Evolutionary conservation across 192 early-diverging fungal genomes (phyloP).

Genomic region (Funneliformis geosporum): DNA sequence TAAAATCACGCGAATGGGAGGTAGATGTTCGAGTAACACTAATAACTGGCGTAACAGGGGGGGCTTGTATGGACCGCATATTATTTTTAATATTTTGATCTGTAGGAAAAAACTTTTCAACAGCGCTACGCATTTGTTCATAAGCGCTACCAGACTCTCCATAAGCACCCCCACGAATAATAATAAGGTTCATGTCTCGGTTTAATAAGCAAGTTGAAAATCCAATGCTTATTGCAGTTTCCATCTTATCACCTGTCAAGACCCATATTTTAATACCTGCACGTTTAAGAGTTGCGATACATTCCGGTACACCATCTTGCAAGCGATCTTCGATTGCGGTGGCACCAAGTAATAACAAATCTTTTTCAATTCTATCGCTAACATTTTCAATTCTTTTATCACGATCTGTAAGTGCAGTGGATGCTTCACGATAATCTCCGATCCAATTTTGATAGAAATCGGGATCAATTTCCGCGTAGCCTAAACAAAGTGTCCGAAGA

Average conservation of each 20-base stretch:
- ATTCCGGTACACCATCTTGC: conserved; percentile 77
- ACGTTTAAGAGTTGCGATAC: conserved; percentile 58
- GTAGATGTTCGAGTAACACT: conserved; percentile 13
- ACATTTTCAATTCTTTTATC: conserved; percentile 59
- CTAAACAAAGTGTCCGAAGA: conserved; percentile 75
- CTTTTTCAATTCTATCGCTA: conserved; percentile 61
- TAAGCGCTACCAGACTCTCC: conserved; percentile 46
- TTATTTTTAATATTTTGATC: conserved; percentile 22
- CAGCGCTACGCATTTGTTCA: conserved; percentile 56
- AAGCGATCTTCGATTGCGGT: conserved; percentile 81
- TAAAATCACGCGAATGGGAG: conserved; percentile 16
- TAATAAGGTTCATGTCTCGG: conserved; percentile 63
- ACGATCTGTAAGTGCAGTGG: conserved; percentile 54
- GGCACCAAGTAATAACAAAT: conserved; percentile 64
- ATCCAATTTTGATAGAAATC: conserved; percentile 62
- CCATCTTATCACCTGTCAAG: conserved; percentile 80
- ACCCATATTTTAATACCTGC: conserved; percentile 82
- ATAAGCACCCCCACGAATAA: conserved; percentile 50
- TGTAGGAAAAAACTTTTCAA: conserved; percentile 36
- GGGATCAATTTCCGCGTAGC: conserved; percentile 54
- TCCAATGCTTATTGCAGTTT: conserved; percentile 83
- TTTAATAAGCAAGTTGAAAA: conserved; percentile 69
- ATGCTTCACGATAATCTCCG: conserved; percentile 53
- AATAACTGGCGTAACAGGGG: not conserved
- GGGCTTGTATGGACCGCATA: conserved; percentile 4